Evolutionary conservation across 2,329 filamentous ascomycete species (phyloP), one percentile per base, ranked within the genome.

Genomic region (Colletotrichum lentis): DNA sequence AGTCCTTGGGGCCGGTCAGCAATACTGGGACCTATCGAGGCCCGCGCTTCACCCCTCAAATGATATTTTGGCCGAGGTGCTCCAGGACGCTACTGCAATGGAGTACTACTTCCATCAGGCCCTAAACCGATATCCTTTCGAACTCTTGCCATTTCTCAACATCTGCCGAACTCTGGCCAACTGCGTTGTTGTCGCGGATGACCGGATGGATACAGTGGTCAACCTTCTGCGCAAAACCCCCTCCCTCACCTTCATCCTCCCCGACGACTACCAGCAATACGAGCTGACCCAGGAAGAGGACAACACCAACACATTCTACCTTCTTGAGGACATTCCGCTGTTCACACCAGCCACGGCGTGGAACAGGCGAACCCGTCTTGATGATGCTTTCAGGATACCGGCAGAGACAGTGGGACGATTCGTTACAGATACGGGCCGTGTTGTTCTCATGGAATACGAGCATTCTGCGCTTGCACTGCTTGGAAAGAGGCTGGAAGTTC

Each of bases 381-480:
- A 85, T 50, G 82, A 86, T 63, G 80, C 74, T 71, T 89, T 93
- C 71, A 82, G 84, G 56, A 88, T 94, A 70, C 87, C 89, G 3
- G 82, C 82, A 7, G 88, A 88, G n/a, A 91, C 90, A 1, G 80
- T 83, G 54, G 92, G 91, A 1, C 85, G 87, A 12, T 91, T 97
- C 68, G 84, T 97, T 58, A 92, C 90, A 8, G 92, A 96, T 72
- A 87, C 87, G n/a, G 89, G 87, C 47, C 90, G 91, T 52, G 88
- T 91, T 57, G 90, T 95, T 16, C 86, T 92, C 31, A 85, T 91
- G 73, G 93, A 96, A 80, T 88, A 93, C 75, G 82, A 86, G 24
- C 94, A 97, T 77, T 97, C 93, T 7, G 90, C 89, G 3, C 80
- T 97, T 50, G 89, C 90, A 14, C 90, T 97, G 67, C 83, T 97